Evolutionary conservation across 2,329 filamentous ascomycete genomes (phyloP).

Genomic region (Sclerotinia glacialis): DNA sequence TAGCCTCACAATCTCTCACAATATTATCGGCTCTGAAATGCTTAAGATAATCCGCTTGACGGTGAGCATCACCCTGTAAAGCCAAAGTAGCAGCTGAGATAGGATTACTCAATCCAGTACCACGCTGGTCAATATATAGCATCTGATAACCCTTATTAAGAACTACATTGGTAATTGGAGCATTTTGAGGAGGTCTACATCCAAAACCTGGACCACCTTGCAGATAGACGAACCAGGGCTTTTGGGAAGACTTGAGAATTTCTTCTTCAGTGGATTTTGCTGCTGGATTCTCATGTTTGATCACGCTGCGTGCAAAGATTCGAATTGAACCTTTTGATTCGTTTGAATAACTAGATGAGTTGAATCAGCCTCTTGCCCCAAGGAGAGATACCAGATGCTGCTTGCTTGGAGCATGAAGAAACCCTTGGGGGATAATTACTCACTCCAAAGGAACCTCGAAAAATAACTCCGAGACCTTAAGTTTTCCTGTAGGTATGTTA

Average conservation of each 20-base stretch:
- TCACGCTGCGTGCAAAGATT: slow-evolving; percentile 74
- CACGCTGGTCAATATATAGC: slow-evolving; percentile 85
- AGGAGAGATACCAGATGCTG: slow-evolving; percentile 43
- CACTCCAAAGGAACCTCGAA: slow-evolving; percentile 87
- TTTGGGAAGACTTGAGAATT: slow-evolving; percentile 46
- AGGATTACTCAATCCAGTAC: slow-evolving; percentile 80
- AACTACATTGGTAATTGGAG: slow-evolving; percentile 65
- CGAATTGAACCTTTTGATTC: slow-evolving; percentile 54
- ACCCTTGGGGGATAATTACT: slow-evolving; percentile 54
- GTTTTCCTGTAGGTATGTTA: slow-evolving; percentile 55
- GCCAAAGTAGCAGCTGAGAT: slow-evolving; percentile 71
- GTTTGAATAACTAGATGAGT: slow-evolving; percentile 12
- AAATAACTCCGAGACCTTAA: slow-evolving; percentile 77
- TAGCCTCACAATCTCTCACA: slow-evolving; percentile 83
- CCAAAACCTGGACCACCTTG: slow-evolving; percentile 58
- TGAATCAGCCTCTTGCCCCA: slow-evolving; percentile 46
- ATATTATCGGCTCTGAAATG: slow-evolving; percentile 87
- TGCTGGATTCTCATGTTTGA: slow-evolving; percentile 58
- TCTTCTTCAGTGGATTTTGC: slow-evolving; percentile 42
- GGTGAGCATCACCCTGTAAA: slow-evolving; percentile 58
- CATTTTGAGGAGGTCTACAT: slow-evolving; percentile 71
- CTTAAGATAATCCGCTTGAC: slow-evolving; percentile 78
- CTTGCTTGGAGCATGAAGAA: neutral
- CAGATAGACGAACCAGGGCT: slow-evolving; percentile 67
- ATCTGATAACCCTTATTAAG: slow-evolving; percentile 81